phyloP scores from a whole-genome alignment of 768 basidiomycete genomes.

The Trametes maxima region DNA sequence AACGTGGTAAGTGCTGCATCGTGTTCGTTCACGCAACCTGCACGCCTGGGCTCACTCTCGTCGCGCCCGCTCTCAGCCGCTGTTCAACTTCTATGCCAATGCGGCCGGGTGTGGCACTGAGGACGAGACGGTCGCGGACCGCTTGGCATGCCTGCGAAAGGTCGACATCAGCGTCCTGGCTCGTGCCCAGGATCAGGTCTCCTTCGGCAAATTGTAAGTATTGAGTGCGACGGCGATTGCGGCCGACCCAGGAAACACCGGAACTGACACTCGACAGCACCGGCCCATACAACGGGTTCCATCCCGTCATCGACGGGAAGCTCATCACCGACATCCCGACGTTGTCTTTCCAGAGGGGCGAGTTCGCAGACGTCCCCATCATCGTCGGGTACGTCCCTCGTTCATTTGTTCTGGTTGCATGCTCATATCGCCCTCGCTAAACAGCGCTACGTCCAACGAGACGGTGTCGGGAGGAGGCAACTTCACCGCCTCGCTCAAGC shows the following conservation, averaged over 20 bases:
- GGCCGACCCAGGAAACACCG: neutral
- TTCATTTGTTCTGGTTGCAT: neutral
- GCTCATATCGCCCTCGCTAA: neutral
- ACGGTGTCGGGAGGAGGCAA: slow-evolving; percentile 48
- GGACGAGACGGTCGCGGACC: slow-evolving; percentile 34
- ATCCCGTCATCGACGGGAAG: slow-evolving; percentile 57
- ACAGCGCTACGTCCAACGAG: slow-evolving; percentile 60
- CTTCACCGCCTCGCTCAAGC: slow-evolving; percentile 40
- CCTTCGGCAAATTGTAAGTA: slow-evolving; percentile 41
- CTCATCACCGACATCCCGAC: slow-evolving; percentile 54
- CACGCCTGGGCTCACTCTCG: neutral
- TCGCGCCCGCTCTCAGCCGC: slow-evolving; percentile 37
- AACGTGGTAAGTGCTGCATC: slow-evolving; percentile 43
- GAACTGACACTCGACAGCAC: slow-evolving; percentile 29
- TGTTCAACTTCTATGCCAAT: slow-evolving; percentile 55
- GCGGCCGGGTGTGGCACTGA: slow-evolving; percentile 49
- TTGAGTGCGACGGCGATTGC: slow-evolving; percentile 20
- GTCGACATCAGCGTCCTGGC: slow-evolving; percentile 54
- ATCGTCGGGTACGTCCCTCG: slow-evolving; percentile 53
- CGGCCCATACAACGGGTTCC: slow-evolving; percentile 50
- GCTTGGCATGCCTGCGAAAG: slow-evolving; percentile 51
- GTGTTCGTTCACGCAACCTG: neutral
- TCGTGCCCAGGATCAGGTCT: slow-evolving; percentile 53
- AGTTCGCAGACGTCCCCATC: slow-evolving; percentile 53
- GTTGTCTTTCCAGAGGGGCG: slow-evolving; percentile 43